Base-by-base conservation (phyloP, 108 stramenopile species). In the Epithemia pelagica region DNA sequence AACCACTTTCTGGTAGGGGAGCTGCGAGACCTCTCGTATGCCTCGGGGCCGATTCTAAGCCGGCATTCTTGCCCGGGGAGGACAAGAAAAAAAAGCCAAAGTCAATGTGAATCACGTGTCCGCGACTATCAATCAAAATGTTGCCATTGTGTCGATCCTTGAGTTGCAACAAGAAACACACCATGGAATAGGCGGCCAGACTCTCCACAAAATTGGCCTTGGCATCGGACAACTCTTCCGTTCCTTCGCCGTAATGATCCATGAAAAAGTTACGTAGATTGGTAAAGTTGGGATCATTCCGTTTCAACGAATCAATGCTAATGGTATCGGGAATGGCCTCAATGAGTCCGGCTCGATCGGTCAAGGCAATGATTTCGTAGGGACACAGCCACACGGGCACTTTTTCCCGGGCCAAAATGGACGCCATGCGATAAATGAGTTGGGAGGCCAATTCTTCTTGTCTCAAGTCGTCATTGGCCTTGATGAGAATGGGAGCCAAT, bases 81-180 rank as follows among this genome's bases (percentile, higher is more conserved):
- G 88, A 90, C 31, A 92, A 74, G 72, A 97, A 98, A 74, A 96
- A 95, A 66, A 95, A 91, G 0, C 93, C 93, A 67, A 89, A 95
- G 66, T 95, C 93, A 56, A 99, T 97, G 66, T 99, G 98, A 58
- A 96, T 82, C 51, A 99, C 64, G 60, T 95, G 96, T 15, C 98
- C 98, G 60, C 82, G 86, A 54, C 92, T 92, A 73, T 95, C 93
- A 0, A 99, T 62, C 20, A 99, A 70, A 69, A 99, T 96, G 62
- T 99, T 97, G 19, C 95, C 95, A 69, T 96, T 96, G 81, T 96
- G 96, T 21, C 97, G 74, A 65, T 99, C 98, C 79, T 99, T 99
- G 73, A 99, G 92, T 76, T 96, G 95, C 37, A 99, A 74, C n/a
- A 98, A 62, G 75, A 90, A 97, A 66, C 92, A 95, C 23, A 94